Evolutionary conservation across 2,329 filamentous ascomycete genomes (phyloP).

Genomic region (Rugonectria rugulosa): DNA sequence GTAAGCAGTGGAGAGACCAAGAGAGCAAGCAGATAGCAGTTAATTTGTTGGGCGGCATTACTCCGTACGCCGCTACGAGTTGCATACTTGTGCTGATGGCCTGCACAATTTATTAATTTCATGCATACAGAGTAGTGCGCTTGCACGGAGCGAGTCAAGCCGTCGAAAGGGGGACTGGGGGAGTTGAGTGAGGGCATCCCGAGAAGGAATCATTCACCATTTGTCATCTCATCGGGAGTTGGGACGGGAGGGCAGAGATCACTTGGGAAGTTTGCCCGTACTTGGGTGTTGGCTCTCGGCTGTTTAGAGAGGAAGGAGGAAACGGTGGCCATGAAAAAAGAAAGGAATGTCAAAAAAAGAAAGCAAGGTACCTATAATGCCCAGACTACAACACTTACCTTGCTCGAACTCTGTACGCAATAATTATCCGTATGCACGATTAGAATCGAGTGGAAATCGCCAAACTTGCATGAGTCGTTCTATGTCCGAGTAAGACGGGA

Average conservation of each 20-base stretch:
- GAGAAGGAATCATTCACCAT: not conserved
- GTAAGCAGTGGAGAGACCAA: slow-evolving; percentile 6
- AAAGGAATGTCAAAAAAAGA: slow-evolving; percentile 1
- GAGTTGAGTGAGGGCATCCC: not conserved
- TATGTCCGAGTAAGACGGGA: too few relatives aligned
- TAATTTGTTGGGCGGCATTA: not conserved
- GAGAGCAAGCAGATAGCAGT: not conserved
- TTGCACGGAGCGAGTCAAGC: too few relatives aligned
- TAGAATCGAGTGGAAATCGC: not conserved
- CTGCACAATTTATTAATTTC: not conserved
- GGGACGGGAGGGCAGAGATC: not conserved
- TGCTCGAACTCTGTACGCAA: too few relatives aligned
- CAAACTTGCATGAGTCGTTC: too few relatives aligned
- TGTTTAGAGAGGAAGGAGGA: slow-evolving; percentile 3
- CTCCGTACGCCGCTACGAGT: not conserved
- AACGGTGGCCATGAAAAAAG: slow-evolving; percentile 5
- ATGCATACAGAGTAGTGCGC: not conserved
- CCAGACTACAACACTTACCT: too few relatives aligned
- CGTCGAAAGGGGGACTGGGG: too few relatives aligned
- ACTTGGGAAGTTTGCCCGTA: not conserved
- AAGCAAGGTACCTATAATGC: not conserved
- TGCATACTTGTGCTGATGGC: not conserved
- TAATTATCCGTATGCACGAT: not conserved
- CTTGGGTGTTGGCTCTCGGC: not conserved
- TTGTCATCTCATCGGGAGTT: slow-evolving; percentile 1